Conservation (phyloP, 345 rosid species). For the Murraya paniculata region DNA sequence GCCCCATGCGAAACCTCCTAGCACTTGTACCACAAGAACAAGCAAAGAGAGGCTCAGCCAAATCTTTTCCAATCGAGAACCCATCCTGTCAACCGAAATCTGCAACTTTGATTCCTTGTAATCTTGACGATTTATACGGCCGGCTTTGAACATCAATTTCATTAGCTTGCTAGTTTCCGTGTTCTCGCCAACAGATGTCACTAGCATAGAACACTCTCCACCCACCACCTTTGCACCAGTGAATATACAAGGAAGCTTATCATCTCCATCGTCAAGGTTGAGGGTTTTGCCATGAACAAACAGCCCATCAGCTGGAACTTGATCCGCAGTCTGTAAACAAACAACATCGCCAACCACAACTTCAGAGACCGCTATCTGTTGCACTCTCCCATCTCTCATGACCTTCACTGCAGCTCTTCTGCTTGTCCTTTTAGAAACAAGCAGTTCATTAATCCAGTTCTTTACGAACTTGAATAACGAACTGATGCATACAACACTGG, state of each 20-base stretch:
- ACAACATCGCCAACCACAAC: constrained; percentile 11
- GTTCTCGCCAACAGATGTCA: neutral
- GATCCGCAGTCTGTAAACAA: neutral
- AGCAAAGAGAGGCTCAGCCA: neutral
- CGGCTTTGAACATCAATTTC: neutral
- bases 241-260: neutral
- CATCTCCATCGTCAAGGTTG: neutral
- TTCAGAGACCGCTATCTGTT: neutral
- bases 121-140: neutral
- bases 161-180: neutral
- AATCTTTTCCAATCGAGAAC: neutral
- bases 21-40: neutral
- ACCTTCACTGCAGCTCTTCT: neutral
- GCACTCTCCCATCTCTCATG: neutral
- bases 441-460: neutral
- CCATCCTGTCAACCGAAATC: neutral
- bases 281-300: neutral
- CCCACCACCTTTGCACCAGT: neutral
- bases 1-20: neutral
- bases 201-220: neutral
- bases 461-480: neutral
- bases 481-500: neutral
- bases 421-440: too few species aligned
- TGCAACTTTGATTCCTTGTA: neutral
- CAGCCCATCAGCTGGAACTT: constrained; percentile 1